Evolutionary conservation across 805 yeast genomes (phyloP), one percentile per base, ranked within the genome.

Genomic region (Ogataea henricii): DNA sequence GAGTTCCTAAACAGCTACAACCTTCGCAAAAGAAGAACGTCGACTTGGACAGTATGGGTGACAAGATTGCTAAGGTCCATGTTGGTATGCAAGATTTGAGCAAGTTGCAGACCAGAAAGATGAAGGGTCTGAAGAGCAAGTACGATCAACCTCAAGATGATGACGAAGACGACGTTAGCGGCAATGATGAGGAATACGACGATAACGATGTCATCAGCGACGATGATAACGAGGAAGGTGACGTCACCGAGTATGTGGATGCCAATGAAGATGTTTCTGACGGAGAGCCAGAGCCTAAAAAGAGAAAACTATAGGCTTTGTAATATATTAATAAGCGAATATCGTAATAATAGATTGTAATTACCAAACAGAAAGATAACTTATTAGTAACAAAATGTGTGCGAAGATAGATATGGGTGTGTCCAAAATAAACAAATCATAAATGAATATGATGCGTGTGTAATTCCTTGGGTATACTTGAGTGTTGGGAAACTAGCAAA

Each of bases 31-130:
- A 84, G 79, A 94, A 94, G 89, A 94, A 94, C 65, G 83, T 94
- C 45, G 85, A 85, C 53, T 80, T 84, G 39, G 98, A 94, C 67
- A 62, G 76, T 47, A 79, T 94, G 87, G 99, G 99, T 72, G 99
- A 94, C 69, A 89, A 92, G 81, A 78, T 94, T 52, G 99, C 97
- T 60, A 87, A 92, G 72, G 83, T 94, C 62, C 99, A 94, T 67
- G 87, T 94, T 70, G 97, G 97, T 71, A 84, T 84, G 68, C 99
- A 94, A 76, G 98, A 94, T 67, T 76, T 94, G 67, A 77, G 80
- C 64, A 85, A 85, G 68, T 69, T 94, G 66, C 99, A 94, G 73
- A 92, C 99, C 5, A 83, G 99, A 72, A 94, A 94, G 82, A 89
- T 94, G 97, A 94, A 94, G 78, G 99, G 99, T 67, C 77, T 94